Evolutionary conservation across 2,329 filamentous ascomycete genomes (phyloP).

Genomic region (Aspergillus tanneri): DNA sequence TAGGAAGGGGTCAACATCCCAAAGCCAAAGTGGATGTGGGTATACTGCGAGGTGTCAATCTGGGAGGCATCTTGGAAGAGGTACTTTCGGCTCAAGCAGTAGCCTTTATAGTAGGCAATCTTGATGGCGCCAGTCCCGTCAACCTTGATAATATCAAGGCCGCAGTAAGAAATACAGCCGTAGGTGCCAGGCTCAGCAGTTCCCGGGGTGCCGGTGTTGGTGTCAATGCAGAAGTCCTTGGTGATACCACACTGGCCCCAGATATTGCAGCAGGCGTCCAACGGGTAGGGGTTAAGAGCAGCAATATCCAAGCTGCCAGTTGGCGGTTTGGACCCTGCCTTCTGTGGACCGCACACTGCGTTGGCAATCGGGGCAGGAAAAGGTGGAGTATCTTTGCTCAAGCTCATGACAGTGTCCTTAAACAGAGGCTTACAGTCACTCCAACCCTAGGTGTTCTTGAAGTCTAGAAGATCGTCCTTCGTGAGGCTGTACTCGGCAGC

Average conservation of each 20-base stretch:
- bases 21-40: slow-evolving; percentile 42
- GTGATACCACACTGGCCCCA: slow-evolving; percentile 44
- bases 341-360: slow-evolving; percentile 48
- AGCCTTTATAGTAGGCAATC: slow-evolving; percentile 37
- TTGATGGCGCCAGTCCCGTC: slow-evolving; percentile 19
- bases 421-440: slow-evolving; percentile 38
- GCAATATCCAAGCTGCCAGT: slow-evolving; percentile 29
- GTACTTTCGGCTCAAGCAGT: slow-evolving; percentile 28
- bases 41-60: slow-evolving; percentile 26
- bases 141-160: slow-evolving; percentile 34
- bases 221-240: slow-evolving; percentile 43
- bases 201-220: slow-evolving; percentile 37
- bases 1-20: slow-evolving; percentile 31
- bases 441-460: slow-evolving; percentile 50
- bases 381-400: slow-evolving; percentile 42
- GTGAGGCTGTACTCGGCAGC: slow-evolving; percentile 34
- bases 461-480: slow-evolving; percentile 35
- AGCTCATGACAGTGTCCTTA: slow-evolving; percentile 37
- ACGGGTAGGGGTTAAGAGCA: slow-evolving; percentile 3
- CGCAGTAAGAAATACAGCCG: slow-evolving; percentile 46
- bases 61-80: slow-evolving; percentile 26
- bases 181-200: slow-evolving; percentile 35
- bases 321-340: slow-evolving; percentile 37
- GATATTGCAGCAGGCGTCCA: neutral
- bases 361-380: slow-evolving; percentile 41